These are phyloP conservation scores for Scutellaria barbata DNA, from an alignment of 257 asterid species.

Conservation along the genomic window DNA sequence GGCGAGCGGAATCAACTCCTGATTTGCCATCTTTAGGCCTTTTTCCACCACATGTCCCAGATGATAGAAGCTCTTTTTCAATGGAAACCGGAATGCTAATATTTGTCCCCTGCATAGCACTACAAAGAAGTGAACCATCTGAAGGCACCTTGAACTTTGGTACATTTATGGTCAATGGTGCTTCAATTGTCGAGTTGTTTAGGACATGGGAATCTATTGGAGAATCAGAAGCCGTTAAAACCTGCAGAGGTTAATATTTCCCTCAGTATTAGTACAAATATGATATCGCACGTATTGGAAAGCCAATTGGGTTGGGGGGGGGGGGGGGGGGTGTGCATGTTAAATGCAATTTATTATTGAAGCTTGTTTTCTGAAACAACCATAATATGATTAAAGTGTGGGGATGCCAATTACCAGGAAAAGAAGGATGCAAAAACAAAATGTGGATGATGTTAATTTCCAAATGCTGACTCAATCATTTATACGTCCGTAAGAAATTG, in stretches of 20 bases:
- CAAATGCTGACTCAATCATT: no score
- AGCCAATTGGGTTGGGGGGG: neutral
- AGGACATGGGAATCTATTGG: constrained; percentile 55
- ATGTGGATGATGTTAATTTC: no score
- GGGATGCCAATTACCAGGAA: no score
- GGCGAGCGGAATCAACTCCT: constrained; percentile 46
- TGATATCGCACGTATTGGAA: neutral
- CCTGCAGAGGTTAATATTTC: constrained; percentile 39
- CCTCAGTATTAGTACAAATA: neutral
- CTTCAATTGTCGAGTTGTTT: constrained; percentile 65
- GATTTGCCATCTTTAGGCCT: constrained; percentile 55
- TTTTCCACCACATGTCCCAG: constrained; percentile 51
- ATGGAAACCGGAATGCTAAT: constrained; percentile 69
- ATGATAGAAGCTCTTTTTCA: constrained; percentile 55
- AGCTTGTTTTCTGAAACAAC: no score
- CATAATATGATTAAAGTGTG: no score
- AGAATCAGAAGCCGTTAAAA: constrained; percentile 64
- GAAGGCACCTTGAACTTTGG: constrained; percentile 62
- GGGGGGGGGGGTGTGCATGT: no score
- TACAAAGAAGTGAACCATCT: constrained; percentile 51
- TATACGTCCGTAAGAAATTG: neutral
- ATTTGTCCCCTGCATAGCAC: constrained; percentile 48
- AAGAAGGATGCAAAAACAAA: no score
- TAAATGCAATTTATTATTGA: neutral
- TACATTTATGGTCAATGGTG: constrained; percentile 71